Percentiles rank a stretch among this genome's conserved stretches.
phyloP scores from a whole-genome alignment of 1,139 yeast species.

The Yamadazyma sp. region DNA sequence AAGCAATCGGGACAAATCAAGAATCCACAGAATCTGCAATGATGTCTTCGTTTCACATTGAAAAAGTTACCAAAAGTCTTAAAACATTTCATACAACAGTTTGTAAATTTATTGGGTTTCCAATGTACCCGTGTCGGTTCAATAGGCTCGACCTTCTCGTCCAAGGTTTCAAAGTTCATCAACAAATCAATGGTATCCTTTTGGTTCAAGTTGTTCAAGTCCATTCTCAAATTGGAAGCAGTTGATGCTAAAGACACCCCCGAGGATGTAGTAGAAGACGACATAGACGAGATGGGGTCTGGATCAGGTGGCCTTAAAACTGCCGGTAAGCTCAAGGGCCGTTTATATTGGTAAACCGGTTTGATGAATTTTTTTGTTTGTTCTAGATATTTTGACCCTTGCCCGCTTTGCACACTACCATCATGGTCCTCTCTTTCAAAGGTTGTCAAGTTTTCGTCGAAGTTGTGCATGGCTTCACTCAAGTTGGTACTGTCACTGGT shows the following conservation, averaged over 20 bases:
- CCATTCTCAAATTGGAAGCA: neutral
- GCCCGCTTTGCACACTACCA: neutral
- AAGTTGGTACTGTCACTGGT: slow-evolving; percentile 10
- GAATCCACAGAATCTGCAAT: slow-evolving; percentile 46
- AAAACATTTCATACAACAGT: slow-evolving; percentile 45
- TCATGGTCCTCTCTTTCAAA: slow-evolving; percentile 11
- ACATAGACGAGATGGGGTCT: slow-evolving; percentile 1
- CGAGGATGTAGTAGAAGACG: neutral
- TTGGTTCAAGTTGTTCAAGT: slow-evolving; percentile 2
- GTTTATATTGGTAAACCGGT: slow-evolving; percentile 37
- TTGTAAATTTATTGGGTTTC: slow-evolving; percentile 39
- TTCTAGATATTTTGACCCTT: neutral
- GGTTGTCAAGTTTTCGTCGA: slow-evolving; percentile 23
- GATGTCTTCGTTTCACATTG: slow-evolving; percentile 37
- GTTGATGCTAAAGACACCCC: slow-evolving; percentile 1
- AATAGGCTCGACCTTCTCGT: slow-evolving; percentile 10
- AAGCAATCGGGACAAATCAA: slow-evolving; percentile 40
- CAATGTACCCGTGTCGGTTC: slow-evolving; percentile 47
- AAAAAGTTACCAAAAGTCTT: slow-evolving; percentile 34
- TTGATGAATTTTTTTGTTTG: slow-evolving; percentile 6
- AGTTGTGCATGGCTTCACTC: slow-evolving; percentile 25
- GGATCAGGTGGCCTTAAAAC: slow-evolving; percentile 34
- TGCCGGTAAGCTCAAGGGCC: slow-evolving; percentile 45
- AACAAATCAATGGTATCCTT: slow-evolving; percentile 4
- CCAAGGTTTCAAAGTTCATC: slow-evolving; percentile 2